Conservation (phyloP, 805 yeast genomes). For the Yamadazyma tumulicola region DNA sequence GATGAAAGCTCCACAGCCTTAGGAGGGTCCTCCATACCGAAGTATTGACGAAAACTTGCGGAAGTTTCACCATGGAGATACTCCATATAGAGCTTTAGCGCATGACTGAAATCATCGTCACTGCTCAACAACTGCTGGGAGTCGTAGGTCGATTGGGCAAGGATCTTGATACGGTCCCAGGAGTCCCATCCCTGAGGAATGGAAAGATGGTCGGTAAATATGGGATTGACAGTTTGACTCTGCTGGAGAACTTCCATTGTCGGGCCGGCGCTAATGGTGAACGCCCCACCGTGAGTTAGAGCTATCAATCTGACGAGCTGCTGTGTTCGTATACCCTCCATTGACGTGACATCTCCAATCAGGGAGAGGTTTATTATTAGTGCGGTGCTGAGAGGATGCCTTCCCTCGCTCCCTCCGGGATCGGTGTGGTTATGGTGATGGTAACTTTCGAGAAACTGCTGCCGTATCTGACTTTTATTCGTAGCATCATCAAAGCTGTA, state of each 20-base stretch:
- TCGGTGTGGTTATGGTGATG: constrained; percentile 1
- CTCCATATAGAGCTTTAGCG: neutral
- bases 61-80: constrained; percentile 2
- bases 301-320: constrained; percentile 31
- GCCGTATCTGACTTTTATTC: neutral
- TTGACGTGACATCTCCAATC: constrained; percentile 13
- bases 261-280: neutral
- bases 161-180: constrained; percentile 44
- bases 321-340: constrained; percentile 25
- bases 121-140: constrained; percentile 3
- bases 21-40: too few relatives aligned
- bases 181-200: constrained; percentile 54
- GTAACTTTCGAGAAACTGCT: neutral
- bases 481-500: constrained; percentile 1
- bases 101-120: constrained; percentile 2
- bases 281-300: constrained; percentile 26
- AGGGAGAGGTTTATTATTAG: too few relatives aligned
- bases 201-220: constrained; percentile 15
- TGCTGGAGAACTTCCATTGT: neutral
- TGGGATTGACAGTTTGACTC: constrained; percentile 4
- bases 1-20: too few relatives aligned
- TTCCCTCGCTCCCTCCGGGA: too few relatives aligned
- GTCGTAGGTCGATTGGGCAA: constrained; percentile 21
- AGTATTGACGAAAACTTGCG: too few relatives aligned
- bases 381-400: too few relatives aligned